Conservation (phyloP, 805 yeast genomes). For the Scheffersomyces ergatensis region DNA sequence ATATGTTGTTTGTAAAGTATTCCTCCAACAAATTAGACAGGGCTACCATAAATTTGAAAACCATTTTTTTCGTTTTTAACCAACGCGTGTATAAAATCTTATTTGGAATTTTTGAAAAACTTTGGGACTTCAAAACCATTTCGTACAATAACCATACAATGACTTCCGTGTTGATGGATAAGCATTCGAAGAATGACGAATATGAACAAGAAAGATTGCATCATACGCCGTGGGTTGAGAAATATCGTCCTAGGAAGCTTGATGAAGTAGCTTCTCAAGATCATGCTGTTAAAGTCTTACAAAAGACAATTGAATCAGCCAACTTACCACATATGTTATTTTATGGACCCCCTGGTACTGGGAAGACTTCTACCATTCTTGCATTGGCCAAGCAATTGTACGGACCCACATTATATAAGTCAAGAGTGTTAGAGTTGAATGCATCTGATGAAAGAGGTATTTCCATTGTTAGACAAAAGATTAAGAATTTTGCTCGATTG, state of each 20-base stretch:
- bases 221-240: slow-evolving; percentile 89
- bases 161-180: neutral
- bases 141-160: neutral
- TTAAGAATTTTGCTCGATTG: slow-evolving; percentile 82
- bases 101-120: too few species aligned
- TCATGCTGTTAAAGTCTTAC: slow-evolving; percentile 79
- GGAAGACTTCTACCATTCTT: slow-evolving; percentile 83
- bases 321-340: slow-evolving; percentile 90
- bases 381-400: slow-evolving; percentile 79
- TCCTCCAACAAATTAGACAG: too few species aligned
- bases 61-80: too few species aligned
- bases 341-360: slow-evolving; percentile 94
- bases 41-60: too few species aligned
- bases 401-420: slow-evolving; percentile 64
- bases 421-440: slow-evolving; percentile 77
- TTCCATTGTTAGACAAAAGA: slow-evolving; percentile 79
- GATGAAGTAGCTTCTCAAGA: slow-evolving; percentile 92
- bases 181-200: slow-evolving; percentile 2
- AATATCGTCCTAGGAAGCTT: slow-evolving; percentile 84
- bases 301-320: slow-evolving; percentile 72
- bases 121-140: too few species aligned
- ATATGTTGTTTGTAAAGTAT: too few species aligned
- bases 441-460: slow-evolving; percentile 94
- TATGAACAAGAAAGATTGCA: slow-evolving; percentile 43
- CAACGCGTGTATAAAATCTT: too few species aligned